Base-by-base conservation (phyloP, 495 filamentous ascomycete species). In the Cercophora sp. region DNA sequence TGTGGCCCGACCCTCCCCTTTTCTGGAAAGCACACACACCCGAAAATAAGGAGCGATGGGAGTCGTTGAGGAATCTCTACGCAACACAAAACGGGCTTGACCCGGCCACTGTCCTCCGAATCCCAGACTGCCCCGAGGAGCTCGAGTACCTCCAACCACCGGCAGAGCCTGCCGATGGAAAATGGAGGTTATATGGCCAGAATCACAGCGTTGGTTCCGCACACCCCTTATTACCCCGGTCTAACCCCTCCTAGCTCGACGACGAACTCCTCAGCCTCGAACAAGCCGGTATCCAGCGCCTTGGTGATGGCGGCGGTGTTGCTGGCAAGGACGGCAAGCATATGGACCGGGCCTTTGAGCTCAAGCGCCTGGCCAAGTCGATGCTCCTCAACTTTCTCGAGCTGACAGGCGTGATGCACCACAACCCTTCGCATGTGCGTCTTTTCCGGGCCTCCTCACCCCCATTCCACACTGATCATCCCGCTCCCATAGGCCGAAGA, bases 11-110 rank as follows among this genome's bases (percentile, higher is more conserved):
- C 13, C 93, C 93, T 3, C 93, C 93, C 18, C 84, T 87, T 3
- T 91, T 96, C 74, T 97, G 89, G 81, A 86, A 88, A 56, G 76
- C 84, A 65, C 97, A 97, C 71, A 96, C 89, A 0, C 61, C 80
- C 3, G 81, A 85, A 0, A 96, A 95, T 67, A 61, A 93, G 53
- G 68, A 80, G 20, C 83, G 78, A 27, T 79, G 94, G 41, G 74
- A 85, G 29, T 59, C 75, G 58, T 75, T 61, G 61, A 75, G 60
- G 59, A 65, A 59, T 49, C 64, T 64, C 43, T 71, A 67, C 64
- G 71, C 52, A 57, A 68, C 55, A 19, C 61, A 29, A 51, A 71
- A 50, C 66, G 77, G 70, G 55, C 54, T 53, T 44, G 48, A 65
- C 54, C 32, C 20, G 11, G 51, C 61, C 37, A 32, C 50, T 10